Base-by-base conservation (phyloP, 495 filamentous ascomycete genomes). In the Xylaria nigripes region DNA sequence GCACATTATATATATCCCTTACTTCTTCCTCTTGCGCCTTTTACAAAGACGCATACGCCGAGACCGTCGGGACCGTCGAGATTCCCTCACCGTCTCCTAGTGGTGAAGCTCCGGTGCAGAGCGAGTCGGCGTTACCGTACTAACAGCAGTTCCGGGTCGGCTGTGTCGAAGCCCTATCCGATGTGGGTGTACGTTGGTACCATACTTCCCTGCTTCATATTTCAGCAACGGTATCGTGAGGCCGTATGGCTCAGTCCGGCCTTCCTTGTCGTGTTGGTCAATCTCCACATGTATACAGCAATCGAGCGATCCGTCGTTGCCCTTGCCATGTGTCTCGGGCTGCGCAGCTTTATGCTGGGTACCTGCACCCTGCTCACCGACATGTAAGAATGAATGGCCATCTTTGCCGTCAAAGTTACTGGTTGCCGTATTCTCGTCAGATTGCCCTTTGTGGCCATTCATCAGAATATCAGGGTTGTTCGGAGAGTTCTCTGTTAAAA, bases 201-300 rank as follows among this genome's bases (percentile, higher is more conserved):
- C 45, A 22, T 57, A 67, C 55, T 62, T 70, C 1, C 64, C 65
- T 6, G 64, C 56, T 8, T 59, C 46, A 22, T 76, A 78, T 23
- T 65, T 63, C 23, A 81, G 66, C 22, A 46, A 24, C 10, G 77
- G 78, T 27, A 81, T 72, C n/a, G 70, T 83, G 54, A 90, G 78
- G 30, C 85, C 87, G 63, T 90, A 90, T 15, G 76, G 75, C 56
- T 84, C 72, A 1, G 87, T 87, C 53, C 69, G 67, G 10, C 85
- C 87, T 44, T 80, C 63, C 12, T 64, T 67, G 61, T 88, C 73
- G 51, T 82, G 80, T 54, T 84, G 83, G 62, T 87, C 77, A 51
- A 83, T 81, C 70, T 91, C 87, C 23, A 91, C 82, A 4, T 75
- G 72, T 59, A 87, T 81, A 51, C 77, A 72, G 41, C 89, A 79